Evolutionary conservation across 129 eudicot species (phyloP), one percentile per base, ranked within the genome.

Genomic region (Scalesia atractyloides): DNA sequence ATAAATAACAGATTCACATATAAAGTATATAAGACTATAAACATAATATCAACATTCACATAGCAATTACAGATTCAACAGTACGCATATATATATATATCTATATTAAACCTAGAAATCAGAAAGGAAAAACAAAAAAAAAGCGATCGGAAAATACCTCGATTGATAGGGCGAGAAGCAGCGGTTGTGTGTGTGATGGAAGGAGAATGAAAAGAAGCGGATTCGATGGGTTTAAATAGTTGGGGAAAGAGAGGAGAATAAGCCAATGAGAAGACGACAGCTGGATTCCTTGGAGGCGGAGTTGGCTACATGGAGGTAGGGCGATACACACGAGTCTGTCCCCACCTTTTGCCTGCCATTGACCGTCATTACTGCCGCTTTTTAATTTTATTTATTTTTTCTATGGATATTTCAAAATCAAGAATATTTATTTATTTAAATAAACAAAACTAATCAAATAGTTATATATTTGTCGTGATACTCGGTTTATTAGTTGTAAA

Each of bases 241-340:
- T 59, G 80, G 79, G 69, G 74, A 70, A 71, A 75, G 73, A 44
- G 67, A 62, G 62, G 48, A 24, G 50, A 47, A 74, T 12, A 5
- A 41, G 46, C 92, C 83, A 87, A 82, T 84, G 51, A 66, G 54
- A 60, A 72, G 52, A 47, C 14, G 87, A 82, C 93, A 80, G 70
- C 49, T 82, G 87, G 72, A 51, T 6, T 71, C 63, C 49, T 37
- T 14, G 60, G 71, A 56, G 84, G 73, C 88, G 82, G 84, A 81
- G 79, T 63, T 72, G 68, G 77, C 76, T 69, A 76, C 57, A 66
- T 61, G 56, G 33, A 61, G 68, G 80, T 46, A 36, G 2, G 82
- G 77, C 82, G 77, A 63, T 78, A 64, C 66, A 53, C 82, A 63
- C 82, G 59, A 78, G 64, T 43, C 64, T 49, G 47, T 41, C 79